These are phyloP conservation scores for Entomortierella lignicola DNA, from an alignment of 192 early-diverging fungal species.

Conservation along the genomic window DNA sequence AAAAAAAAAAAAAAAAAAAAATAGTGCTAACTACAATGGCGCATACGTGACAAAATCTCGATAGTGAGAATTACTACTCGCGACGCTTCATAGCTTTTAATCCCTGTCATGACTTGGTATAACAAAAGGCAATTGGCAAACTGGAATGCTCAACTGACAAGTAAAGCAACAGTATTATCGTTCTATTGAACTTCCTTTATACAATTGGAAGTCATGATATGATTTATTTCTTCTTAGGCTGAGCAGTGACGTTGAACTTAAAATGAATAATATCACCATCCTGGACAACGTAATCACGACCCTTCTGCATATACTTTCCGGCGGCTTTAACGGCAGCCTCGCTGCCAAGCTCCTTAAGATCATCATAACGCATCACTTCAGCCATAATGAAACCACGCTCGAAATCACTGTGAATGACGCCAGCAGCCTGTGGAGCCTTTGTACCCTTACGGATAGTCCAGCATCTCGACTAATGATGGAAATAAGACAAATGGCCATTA, in stretches of 20 bases:
- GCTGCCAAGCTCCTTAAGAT: constrained; percentile 84
- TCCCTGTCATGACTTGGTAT: no score
- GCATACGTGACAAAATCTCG: no score
- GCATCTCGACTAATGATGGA: constrained; percentile 20
- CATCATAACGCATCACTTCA: constrained; percentile 91
- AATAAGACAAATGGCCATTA: no score
- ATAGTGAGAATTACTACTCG: no score
- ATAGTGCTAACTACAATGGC: no score
- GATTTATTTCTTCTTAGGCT: constrained; percentile 61
- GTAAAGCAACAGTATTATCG: no score
- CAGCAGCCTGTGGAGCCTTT: constrained; percentile 92
- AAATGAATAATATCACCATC: constrained; percentile 95
- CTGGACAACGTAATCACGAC: constrained; percentile 91
- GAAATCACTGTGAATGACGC: constrained; percentile 91
- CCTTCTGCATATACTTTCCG: constrained; percentile 92
- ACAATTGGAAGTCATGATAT: no score
- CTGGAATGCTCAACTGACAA: no score
- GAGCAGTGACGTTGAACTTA: constrained; percentile 68
- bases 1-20: no score
- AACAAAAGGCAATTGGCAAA: no score
- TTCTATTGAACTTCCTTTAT: no score
- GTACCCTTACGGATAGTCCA: constrained; percentile 69
- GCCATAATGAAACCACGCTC: constrained; percentile 94
- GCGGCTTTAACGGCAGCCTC: constrained; percentile 91
- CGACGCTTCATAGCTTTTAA: no score